Evolutionary conservation across 2,329 filamentous ascomycete species (phyloP).

Genomic region (Fusarium poae): DNA sequence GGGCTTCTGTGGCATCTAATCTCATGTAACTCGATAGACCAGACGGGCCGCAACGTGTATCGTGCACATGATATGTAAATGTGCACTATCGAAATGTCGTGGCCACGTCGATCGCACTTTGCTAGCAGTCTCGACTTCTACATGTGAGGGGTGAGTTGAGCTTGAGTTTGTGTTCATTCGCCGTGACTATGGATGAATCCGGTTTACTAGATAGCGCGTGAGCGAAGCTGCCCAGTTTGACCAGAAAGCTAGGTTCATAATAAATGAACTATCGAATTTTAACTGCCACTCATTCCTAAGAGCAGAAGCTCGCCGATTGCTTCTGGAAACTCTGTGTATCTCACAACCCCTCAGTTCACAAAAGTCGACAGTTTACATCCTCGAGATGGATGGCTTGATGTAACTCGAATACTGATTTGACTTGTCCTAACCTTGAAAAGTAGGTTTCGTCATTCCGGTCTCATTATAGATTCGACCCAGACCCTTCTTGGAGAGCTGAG

Average conservation of each 20-base stretch:
- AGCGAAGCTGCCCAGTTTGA: slow-evolving; percentile 1
- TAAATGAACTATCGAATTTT: slow-evolving; percentile 6
- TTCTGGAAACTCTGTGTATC: neutral
- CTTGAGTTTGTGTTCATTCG: slow-evolving; percentile 16
- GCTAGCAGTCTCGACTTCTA: slow-evolving; percentile 5
- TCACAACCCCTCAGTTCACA: neutral
- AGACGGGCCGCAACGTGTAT: neutral
- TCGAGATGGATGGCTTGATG: neutral
- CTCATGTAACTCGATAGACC: slow-evolving; percentile 18
- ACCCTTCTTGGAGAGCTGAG: neutral
- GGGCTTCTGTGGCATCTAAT: slow-evolving; percentile 12
- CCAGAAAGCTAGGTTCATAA: neutral
- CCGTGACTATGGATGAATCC: slow-evolving; percentile 15
- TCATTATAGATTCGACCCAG: neutral
- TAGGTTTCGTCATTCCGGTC: slow-evolving; percentile 1
- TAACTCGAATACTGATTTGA: neutral
- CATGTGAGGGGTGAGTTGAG: slow-evolving; percentile 15
- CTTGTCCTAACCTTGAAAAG: neutral
- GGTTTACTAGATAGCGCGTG: neutral
- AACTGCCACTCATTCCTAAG: slow-evolving; percentile 22
- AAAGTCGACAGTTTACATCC: neutral
- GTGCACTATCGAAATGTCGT: slow-evolving; percentile 23
- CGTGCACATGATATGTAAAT: slow-evolving; percentile 4
- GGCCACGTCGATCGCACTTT: slow-evolving; percentile 22
- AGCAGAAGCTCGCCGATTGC: neutral